Evolutionary conservation across 345 rosid species (phyloP).

Genomic region (Hibiscus syriacus): DNA sequence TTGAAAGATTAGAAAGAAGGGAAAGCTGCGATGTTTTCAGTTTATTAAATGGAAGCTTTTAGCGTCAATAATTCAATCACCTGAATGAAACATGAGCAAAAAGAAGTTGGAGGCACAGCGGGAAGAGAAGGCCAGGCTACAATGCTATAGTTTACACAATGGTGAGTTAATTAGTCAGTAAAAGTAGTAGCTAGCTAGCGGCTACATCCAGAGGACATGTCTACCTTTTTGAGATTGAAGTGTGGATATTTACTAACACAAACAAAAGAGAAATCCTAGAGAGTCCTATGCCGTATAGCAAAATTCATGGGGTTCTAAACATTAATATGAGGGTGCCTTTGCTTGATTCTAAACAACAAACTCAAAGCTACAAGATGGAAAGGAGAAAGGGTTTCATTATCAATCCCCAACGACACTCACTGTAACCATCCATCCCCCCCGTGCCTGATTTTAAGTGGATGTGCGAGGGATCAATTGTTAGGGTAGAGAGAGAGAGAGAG

Average conservation of each 20-base stretch:
- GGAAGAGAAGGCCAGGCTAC: neutral
- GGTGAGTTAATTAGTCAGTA: neutral
- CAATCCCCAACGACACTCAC: conserved; percentile 13
- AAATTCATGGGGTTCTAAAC: conserved; percentile 35
- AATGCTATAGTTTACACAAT: neutral
- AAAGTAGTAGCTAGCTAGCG: neutral
- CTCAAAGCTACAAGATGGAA: conserved; percentile 30
- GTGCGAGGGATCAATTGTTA: conserved; percentile 63
- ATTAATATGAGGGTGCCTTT: conserved; percentile 10
- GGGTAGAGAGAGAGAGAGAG: conserved; percentile 12
- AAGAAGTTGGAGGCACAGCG: neutral
- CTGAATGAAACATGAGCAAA: too few species aligned
- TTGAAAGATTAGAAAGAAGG: conserved; percentile 16
- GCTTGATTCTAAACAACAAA: conserved; percentile 30
- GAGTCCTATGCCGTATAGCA: conserved; percentile 7
- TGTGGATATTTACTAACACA: neutral
- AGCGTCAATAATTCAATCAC: conserved; percentile 28
- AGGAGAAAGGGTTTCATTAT: conserved; percentile 21
- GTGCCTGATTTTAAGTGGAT: conserved; percentile 50
- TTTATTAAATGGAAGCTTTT: conserved; percentile 36
- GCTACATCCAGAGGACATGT: neutral
- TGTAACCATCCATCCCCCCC: conserved; percentile 3
- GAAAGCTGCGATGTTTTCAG: conserved; percentile 19
- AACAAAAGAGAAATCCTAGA: neutral
- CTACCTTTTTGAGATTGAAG: neutral